A percentile compares a stretch with the other conserved stretches of the same genome.
Conservation (phyloP, 306 rosid species). For the Cucumis cinereus region DNA sequence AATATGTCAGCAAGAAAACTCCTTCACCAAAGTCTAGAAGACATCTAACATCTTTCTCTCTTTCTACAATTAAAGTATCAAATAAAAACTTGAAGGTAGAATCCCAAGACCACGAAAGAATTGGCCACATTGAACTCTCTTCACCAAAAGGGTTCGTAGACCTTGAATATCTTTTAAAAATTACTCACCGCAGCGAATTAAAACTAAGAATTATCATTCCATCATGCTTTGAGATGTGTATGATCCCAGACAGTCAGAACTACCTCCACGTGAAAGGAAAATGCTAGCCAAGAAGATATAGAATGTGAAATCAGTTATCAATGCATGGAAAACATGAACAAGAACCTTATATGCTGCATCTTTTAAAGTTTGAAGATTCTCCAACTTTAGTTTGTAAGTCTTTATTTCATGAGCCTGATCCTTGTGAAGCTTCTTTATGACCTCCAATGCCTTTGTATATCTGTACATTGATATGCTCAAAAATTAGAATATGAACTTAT, state of each 20-base stretch:
- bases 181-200: too few relatives aligned
- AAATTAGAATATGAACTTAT: neutral
- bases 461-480: conserved; percentile 22
- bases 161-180: too few relatives aligned
- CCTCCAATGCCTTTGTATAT: conserved; percentile 92
- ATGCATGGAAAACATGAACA: neutral
- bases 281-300: neutral
- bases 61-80: neutral
- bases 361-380: conserved; percentile 76
- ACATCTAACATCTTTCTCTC: neutral
- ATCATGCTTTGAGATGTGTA: neutral
- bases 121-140: too few relatives aligned
- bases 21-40: neutral
- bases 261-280: neutral
- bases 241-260: neutral
- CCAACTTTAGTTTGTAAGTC: conserved; percentile 73
- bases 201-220: too few relatives aligned
- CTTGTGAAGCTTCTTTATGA: conserved; percentile 84
- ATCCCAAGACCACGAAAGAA: neutral
- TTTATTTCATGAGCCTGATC: conserved; percentile 87
- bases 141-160: too few relatives aligned
- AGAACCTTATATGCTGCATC: conserved; percentile 80
- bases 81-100: neutral
- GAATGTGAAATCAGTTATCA: neutral
- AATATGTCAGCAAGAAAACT: conserved; percentile 7